phyloP scores from a whole-genome alignment of 176 grass and related monocot genomes.

The Areca catechu region DNA sequence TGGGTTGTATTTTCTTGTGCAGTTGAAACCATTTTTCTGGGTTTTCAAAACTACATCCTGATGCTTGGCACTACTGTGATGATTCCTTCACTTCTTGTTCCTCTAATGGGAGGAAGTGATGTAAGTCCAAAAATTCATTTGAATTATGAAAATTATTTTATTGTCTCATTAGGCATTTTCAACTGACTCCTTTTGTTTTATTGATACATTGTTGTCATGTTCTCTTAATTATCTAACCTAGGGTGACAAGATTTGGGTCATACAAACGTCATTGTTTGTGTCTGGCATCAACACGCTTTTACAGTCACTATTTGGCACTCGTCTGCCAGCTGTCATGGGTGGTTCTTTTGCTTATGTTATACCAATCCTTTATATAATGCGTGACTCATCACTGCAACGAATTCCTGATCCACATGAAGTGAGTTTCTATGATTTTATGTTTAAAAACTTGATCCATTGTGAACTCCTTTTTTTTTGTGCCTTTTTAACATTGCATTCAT shows the following conservation, averaged over 20 bases:
- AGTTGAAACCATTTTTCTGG: constrained; percentile 39
- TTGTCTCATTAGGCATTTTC: too few species aligned
- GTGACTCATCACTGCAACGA: constrained; percentile 34
- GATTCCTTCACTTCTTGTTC: constrained; percentile 37
- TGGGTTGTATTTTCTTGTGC: constrained; percentile 7
- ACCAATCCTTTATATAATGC: constrained; percentile 48
- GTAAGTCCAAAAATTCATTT: constrained; percentile 1
- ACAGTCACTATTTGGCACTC: constrained; percentile 49
- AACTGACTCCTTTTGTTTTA: not conserved
- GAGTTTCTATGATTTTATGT: constrained; percentile 10
- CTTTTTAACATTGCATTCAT: too few species aligned
- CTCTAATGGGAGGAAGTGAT: constrained; percentile 36
- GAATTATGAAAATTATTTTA: too few species aligned
- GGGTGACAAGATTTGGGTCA: constrained; percentile 40
- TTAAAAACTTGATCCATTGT: too few species aligned
- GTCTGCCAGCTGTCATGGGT: constrained; percentile 39
- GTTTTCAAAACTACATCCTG: constrained; percentile 37
- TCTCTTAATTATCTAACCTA: constrained; percentile 1
- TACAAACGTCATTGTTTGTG: constrained; percentile 50
- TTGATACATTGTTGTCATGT: not conserved
- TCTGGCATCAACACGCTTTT: constrained; percentile 47
- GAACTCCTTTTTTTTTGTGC: too few species aligned
- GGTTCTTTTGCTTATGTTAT: constrained; percentile 51
- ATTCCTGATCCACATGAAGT: constrained; percentile 38
- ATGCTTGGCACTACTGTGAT: constrained; percentile 40